These are phyloP conservation scores for Pichia sp. DNA, from an alignment of 1,139 yeast species.

Conservation along the genomic window DNA sequence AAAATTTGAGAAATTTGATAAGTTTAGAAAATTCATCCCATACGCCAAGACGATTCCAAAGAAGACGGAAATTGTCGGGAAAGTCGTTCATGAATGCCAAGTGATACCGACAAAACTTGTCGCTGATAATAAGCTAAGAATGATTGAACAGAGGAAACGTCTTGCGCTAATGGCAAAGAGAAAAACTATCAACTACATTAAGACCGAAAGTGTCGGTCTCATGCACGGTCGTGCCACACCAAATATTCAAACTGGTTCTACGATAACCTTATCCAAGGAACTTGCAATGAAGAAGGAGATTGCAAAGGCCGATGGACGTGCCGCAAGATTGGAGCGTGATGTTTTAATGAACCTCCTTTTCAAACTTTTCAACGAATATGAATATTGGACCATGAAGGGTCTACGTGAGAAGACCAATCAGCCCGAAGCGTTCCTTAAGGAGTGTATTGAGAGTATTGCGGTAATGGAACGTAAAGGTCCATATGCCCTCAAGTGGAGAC, in stretches of 20 bases:
- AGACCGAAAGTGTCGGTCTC: slow-evolving; percentile 70
- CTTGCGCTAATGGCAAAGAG: slow-evolving; percentile 31
- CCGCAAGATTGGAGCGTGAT: slow-evolving; percentile 90
- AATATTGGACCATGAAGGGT: slow-evolving; percentile 95
- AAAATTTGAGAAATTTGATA: slow-evolving; percentile 11
- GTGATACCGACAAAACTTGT: slow-evolving; percentile 74
- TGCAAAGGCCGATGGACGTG: slow-evolving; percentile 66
- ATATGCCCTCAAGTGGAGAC: slow-evolving; percentile 82
- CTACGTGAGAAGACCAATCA: slow-evolving; percentile 90
- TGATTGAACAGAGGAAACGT: slow-evolving; percentile 38
- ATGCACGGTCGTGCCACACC: slow-evolving; percentile 82
- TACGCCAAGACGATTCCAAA: slow-evolving; percentile 79
- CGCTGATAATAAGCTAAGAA: slow-evolving; percentile 58
- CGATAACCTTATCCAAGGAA: slow-evolving; percentile 56
- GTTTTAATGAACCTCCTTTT: slow-evolving; percentile 84
- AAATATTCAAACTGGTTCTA: slow-evolving; percentile 59
- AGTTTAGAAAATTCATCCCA: slow-evolving; percentile 40
- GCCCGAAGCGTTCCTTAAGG: slow-evolving; percentile 91
- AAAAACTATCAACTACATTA: slow-evolving; percentile 32
- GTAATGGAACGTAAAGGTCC: slow-evolving; percentile 91
- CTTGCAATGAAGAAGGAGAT: slow-evolving; percentile 29
- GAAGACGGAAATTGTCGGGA: slow-evolving; percentile 79
- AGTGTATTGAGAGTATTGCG: slow-evolving; percentile 86
- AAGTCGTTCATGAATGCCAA: slow-evolving; percentile 88
- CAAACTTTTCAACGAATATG: slow-evolving; percentile 87